Evolutionary conservation across 306 rosid genomes (phyloP), one percentile per base, ranked within the genome.

Genomic region (Bauhinia variegata): DNA sequence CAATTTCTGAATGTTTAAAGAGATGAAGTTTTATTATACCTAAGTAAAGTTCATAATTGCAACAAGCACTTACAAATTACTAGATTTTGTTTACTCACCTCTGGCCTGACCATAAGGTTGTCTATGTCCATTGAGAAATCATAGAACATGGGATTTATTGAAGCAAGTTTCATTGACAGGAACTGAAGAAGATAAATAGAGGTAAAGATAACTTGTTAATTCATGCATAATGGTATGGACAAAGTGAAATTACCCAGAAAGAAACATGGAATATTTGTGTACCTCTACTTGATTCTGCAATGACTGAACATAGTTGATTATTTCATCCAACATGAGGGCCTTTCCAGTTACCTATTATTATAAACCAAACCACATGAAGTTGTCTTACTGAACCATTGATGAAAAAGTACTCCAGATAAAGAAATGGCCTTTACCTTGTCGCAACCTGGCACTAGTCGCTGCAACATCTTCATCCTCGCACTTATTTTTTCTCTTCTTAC

Each of bases 251-350:
- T 28, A 43, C 19, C 30, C n/a, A 18, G 10, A 54, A 53, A 15
- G 15, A 28, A 50, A 32, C 7, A n/a, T 47, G 16, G 8, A 36
- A 10, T 53, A 13, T 10, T 32, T 56, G 51, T 52, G 13, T 86
- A 93, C 99, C 99, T 93, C 99, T 7, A 93, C 97, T 93, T 88
- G 99, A 81, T 85, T 85, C 60, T 93, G 97, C 71, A 93, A 82
- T 84, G 99, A 90, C 87, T 90, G 96, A 74, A 93, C 97, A 90
- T 93, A 93, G 80, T 93, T 93, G 89, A 93, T 93, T 73, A 93
- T 90, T 75, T 93, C 96, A 47, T 93, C 99, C 90, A 93, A 84
- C 95, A 93, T 82, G 65, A 88, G 87, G 83, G 99, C 97, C 87
- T 91, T 93, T 32, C 97, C 99, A 34, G 95, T 85, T 49, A 90